phyloP scores from a whole-genome alignment of 371 early-diverging fungal genomes.

The Lichtheimia corymbifera region DNA sequence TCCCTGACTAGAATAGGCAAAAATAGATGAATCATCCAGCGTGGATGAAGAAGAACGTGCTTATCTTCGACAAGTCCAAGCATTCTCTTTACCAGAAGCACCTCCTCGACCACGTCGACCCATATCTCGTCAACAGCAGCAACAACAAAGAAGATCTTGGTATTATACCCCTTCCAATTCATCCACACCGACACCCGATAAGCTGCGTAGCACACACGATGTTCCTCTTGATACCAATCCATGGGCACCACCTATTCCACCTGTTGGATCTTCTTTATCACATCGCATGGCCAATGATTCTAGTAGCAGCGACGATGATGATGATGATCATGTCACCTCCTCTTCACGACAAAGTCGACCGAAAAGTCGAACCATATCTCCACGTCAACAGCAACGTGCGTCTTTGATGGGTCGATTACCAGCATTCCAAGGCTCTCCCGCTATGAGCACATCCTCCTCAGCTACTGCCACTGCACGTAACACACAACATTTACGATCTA shows the following conservation, averaged over 20 bases:
- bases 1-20: background rate
- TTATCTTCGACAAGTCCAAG: slow-evolving; percentile 24
- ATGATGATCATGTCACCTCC: background rate
- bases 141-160: slow-evolving; percentile 7
- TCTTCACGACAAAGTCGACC: background rate
- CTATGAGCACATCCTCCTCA: slow-evolving; percentile 38
- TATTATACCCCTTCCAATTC: background rate
- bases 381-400: background rate
- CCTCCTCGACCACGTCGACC: slow-evolving; percentile 3
- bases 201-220: background rate
- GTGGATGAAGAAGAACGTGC: slow-evolving; percentile 31
- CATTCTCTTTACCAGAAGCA: background rate
- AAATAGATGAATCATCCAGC: background rate
- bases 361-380: background rate
- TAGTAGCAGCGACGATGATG: slow-evolving; percentile 4
- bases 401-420: slow-evolving; percentile 1
- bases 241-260: slow-evolving; percentile 19
- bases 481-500: background rate
- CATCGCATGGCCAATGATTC: background rate
- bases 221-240: slow-evolving; percentile 10
- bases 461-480: slow-evolving; percentile 36
- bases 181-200: background rate
- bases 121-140: slow-evolving; percentile 8
- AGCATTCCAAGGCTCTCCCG: slow-evolving; percentile 17
- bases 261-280: background rate